Evolutionary conservation across 306 rosid genomes (phyloP).

Genomic region (Quercus cerris): DNA sequence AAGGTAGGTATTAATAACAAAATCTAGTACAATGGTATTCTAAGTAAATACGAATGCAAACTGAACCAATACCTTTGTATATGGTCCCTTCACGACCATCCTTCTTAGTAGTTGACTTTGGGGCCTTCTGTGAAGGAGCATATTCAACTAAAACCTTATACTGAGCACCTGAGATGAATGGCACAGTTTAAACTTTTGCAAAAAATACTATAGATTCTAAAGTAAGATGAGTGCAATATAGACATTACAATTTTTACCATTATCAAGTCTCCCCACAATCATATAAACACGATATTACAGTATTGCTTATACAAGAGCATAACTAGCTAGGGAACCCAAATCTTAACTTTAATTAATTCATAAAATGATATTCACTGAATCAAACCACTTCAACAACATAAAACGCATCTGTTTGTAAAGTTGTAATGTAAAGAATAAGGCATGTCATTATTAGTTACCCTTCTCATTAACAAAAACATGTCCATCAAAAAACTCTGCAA

Average conservation of each 20-base stretch:
- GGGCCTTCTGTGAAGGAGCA: conserved; percentile 91
- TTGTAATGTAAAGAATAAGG: neutral
- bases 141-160: conserved; percentile 81
- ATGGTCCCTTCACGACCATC: conserved; percentile 96
- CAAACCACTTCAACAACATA: neutral
- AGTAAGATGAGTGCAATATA: neutral
- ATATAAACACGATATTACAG: neutral
- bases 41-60: neutral
- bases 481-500: conserved; percentile 78
- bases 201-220: neutral
- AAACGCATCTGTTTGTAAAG: neutral
- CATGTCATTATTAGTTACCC: conserved; percentile 39
- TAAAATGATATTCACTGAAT: neutral
- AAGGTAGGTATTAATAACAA: conserved; percentile 2
- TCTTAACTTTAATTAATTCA: neutral
- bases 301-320: neutral
- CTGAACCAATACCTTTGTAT: conserved; percentile 56
- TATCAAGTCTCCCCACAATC: neutral
- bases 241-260: neutral
- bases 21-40: neutral
- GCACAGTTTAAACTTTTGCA: conserved; percentile 8
- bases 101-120: conserved; percentile 50
- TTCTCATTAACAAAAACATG: conserved; percentile 91
- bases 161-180: conserved; percentile 58
- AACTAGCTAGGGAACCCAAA: neutral